These are phyloP conservation scores for Ophiostoma tasmaniense DNA, from an alignment of 2,329 filamentous ascomycete species.

Conservation along the genomic window DNA sequence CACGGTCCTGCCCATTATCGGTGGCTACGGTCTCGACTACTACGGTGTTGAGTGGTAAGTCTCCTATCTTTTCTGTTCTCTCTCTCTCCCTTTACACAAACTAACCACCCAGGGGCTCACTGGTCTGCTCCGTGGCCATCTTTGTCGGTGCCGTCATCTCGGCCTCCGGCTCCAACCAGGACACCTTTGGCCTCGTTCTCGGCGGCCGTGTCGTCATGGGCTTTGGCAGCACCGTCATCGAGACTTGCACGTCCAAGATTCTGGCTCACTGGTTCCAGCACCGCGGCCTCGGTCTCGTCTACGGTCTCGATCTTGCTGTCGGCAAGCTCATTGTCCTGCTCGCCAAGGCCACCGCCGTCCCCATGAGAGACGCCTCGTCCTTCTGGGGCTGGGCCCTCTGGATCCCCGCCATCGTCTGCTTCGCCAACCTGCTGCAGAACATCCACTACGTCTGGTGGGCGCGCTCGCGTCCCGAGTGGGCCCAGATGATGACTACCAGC, in stretches of 20 bases:
- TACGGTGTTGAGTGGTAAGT: constrained; percentile 25
- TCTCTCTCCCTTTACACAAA: not conserved
- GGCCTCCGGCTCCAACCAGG: constrained; percentile 22
- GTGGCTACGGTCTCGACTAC: constrained; percentile 24
- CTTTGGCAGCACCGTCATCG: constrained; percentile 25
- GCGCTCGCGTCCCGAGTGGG: constrained; percentile 22
- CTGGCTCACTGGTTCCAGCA: constrained; percentile 25
- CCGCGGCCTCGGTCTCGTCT: constrained; percentile 21
- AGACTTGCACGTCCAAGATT: constrained; percentile 26
- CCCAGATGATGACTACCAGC: constrained; percentile 23
- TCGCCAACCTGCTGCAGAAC: constrained; percentile 16
- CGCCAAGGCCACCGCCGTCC: constrained; percentile 24
- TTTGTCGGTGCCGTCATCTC: constrained; percentile 24
- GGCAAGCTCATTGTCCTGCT: constrained; percentile 24
- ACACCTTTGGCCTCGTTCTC: constrained; percentile 22
- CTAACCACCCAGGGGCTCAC: constrained; percentile 18
- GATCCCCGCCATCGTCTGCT: constrained; percentile 21
- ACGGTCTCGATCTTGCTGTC: constrained; percentile 23
- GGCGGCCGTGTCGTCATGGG: constrained; percentile 24
- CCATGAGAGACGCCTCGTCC: constrained; percentile 23
- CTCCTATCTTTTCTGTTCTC: not conserved
- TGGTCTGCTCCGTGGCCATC: constrained; percentile 22
- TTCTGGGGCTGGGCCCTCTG: constrained; percentile 27
- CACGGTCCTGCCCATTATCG: constrained; percentile 24
- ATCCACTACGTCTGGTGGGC: constrained; percentile 22